These are phyloP conservation scores for Talaromyces ruber DNA, from an alignment of 495 filamentous ascomycete genomes.

Conservation along the genomic window DNA sequence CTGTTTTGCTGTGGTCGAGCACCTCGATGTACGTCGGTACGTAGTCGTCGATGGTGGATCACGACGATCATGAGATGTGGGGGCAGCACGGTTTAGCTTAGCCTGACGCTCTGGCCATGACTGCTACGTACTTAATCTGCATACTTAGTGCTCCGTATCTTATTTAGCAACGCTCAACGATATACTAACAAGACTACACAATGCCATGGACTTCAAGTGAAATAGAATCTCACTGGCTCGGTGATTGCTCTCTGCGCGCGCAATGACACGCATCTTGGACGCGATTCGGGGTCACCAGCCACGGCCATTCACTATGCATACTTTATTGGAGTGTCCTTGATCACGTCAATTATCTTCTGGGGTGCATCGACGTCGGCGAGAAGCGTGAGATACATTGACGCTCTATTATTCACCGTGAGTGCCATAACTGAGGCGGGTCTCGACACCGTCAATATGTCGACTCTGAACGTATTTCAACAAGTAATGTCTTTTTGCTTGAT, in stretches of 20 bases:
- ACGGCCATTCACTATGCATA: not conserved
- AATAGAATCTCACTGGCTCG: not conserved
- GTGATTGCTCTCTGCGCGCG: not conserved
- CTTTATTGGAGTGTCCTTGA: not conserved
- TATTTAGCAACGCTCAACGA: not conserved
- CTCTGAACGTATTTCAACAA: slow-evolving; percentile 52
- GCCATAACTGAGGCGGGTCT: slow-evolving; percentile 76
- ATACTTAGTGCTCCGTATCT: not conserved
- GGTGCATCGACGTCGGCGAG: not conserved
- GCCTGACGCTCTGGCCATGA: not conserved
- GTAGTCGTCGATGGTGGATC: not conserved
- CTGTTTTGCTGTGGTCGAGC: not conserved
- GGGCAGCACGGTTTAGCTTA: not conserved
- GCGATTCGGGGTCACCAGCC: not conserved
- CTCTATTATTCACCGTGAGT: slow-evolving; percentile 65
- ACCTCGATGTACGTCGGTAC: too few species aligned
- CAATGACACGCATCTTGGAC: not conserved
- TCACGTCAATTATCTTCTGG: not conserved
- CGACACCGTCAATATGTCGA: slow-evolving; percentile 59
- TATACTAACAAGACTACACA: not conserved
- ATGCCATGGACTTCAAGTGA: not conserved
- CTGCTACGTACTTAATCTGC: not conserved
- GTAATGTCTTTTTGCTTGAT: not conserved
- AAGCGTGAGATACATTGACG: slow-evolving; percentile 30
- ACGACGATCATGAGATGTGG: not conserved